Conservation (phyloP, 176 grass and related monocot species). For the Phoenix roebelenii region DNA sequence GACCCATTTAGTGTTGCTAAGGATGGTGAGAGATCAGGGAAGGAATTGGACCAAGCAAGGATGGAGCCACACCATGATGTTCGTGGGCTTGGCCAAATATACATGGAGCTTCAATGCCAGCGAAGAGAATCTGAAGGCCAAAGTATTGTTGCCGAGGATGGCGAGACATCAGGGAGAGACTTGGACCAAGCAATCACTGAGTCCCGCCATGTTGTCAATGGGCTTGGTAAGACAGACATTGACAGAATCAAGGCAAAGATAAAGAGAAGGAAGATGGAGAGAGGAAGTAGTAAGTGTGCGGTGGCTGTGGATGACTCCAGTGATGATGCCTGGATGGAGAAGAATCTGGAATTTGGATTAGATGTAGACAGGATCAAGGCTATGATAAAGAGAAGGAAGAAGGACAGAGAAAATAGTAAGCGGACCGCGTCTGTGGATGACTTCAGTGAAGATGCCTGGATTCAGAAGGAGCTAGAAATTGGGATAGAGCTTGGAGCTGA, state of each 20-base stretch:
- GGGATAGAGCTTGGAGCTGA: slow-evolving; percentile 22
- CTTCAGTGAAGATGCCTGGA: slow-evolving; percentile 27
- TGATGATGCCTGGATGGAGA: slow-evolving; percentile 18
- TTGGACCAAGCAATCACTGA: too few species aligned
- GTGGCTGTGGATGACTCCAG: slow-evolving; percentile 10
- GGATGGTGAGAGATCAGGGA: too few species aligned
- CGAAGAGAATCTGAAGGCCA: too few species aligned
- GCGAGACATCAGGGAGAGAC: too few species aligned
- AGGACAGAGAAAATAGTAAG: slow-evolving; percentile 10
- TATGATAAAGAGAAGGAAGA: slow-evolving; percentile 24
- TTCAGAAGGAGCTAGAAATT: slow-evolving; percentile 28
- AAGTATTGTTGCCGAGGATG: too few species aligned
- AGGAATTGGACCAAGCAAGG: too few species aligned
- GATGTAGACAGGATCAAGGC: slow-evolving; percentile 16
- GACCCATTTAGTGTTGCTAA: too few species aligned
- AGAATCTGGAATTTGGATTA: background rate
- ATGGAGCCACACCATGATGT: too few species aligned
- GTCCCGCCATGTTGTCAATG: too few species aligned
- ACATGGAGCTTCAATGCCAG: too few species aligned
- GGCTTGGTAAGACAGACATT: too few species aligned
- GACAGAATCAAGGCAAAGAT: background rate
- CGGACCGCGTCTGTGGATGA: slow-evolving; percentile 16
- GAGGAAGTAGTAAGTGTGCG: slow-evolving; percentile 19
- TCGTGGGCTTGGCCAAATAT: too few species aligned
- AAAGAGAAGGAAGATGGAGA: slow-evolving; percentile 37